A percentile compares a stretch with the other conserved stretches of the same genome.
These are phyloP conservation scores for Penicillium lividum DNA, from an alignment of 495 filamentous ascomycete species.

Conservation along the genomic window DNA sequence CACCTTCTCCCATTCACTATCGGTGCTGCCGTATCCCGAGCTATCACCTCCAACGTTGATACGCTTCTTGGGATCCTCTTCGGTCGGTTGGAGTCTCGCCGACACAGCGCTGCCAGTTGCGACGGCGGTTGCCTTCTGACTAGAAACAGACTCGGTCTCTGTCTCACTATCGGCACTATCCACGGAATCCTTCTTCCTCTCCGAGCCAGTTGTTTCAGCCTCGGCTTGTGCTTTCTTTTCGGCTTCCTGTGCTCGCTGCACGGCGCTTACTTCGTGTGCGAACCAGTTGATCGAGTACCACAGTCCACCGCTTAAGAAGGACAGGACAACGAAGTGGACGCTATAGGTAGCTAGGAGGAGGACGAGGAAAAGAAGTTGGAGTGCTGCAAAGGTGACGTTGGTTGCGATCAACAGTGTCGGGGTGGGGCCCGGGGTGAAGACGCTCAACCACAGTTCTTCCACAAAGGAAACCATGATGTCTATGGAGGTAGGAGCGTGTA, in stretches of 20 bases:
- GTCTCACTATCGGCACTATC: constrained; percentile 49
- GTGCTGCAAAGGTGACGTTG: constrained; percentile 80
- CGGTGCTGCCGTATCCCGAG: constrained; percentile 54
- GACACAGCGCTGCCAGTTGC: constrained; percentile 27
- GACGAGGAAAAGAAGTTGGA: constrained; percentile 74
- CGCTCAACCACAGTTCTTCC: constrained; percentile 79
- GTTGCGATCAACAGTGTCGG: constrained; percentile 86
- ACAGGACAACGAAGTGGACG: constrained; percentile 84
- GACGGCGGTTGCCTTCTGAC: constrained; percentile 24
- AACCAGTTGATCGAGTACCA: constrained; percentile 99
- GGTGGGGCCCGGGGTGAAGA: constrained; percentile 90
- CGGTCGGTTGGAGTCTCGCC: constrained; percentile 33
- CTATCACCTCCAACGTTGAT: constrained; percentile 44
- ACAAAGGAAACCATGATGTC: constrained; percentile 76
- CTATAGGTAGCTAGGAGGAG: constrained; percentile 83
- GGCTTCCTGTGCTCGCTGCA: constrained; percentile 59
- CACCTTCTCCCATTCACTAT: constrained; percentile 60
- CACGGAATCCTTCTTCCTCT: constrained; percentile 33
- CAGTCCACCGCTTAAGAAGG: constrained; percentile 71
- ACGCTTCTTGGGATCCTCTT: constrained; percentile 42
- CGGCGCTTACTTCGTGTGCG: constrained; percentile 69
- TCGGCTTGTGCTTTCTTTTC: constrained; percentile 37
- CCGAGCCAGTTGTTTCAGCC: constrained; percentile 26
- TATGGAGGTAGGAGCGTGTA: too few species aligned
- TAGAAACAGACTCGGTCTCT: constrained; percentile 44